Conservation (phyloP, 805 yeast genomes). For the Candida michaelii region DNA sequence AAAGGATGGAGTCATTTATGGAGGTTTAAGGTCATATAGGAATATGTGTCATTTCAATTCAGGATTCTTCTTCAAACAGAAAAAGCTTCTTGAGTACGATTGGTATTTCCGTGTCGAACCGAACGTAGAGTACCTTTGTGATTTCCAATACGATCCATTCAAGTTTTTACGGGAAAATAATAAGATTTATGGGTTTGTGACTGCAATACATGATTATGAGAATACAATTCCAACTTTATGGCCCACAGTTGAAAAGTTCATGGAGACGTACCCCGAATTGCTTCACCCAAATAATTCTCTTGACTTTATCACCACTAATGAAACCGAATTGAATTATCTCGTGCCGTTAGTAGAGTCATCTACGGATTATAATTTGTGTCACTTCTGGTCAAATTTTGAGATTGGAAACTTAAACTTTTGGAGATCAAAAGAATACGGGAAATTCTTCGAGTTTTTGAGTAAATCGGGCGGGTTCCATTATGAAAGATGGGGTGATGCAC, state of each 20-base stretch:
- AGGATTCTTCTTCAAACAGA: slow-evolving; percentile 56
- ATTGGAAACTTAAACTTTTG: slow-evolving; percentile 52
- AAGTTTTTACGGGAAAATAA: slow-evolving; percentile 39
- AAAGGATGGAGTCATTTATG: slow-evolving; percentile 37
- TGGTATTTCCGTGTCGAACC: slow-evolving; percentile 67
- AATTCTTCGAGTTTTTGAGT: slow-evolving; percentile 48
- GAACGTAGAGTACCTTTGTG: slow-evolving; percentile 54
- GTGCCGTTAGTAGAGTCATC: slow-evolving; percentile 21
- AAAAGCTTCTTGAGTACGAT: slow-evolving; percentile 44
- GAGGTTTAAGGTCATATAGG: slow-evolving; percentile 50
- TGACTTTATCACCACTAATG: slow-evolving; percentile 46
- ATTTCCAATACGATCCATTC: slow-evolving; percentile 57
- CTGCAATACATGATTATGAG: slow-evolving; percentile 52
- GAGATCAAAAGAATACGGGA: slow-evolving; percentile 45
- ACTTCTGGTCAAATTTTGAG: slow-evolving; percentile 67
- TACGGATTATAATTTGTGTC: slow-evolving; percentile 52
- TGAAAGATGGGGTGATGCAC: slow-evolving; percentile 63
- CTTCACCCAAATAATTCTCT: slow-evolving; percentile 49
- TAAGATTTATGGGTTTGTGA: slow-evolving; percentile 50
- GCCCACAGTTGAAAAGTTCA: slow-evolving; percentile 47
- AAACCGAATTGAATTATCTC: slow-evolving; percentile 27
- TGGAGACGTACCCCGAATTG: slow-evolving; percentile 43
- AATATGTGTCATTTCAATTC: slow-evolving; percentile 76
- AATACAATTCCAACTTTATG: slow-evolving; percentile 54
- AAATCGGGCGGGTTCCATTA: slow-evolving; percentile 52